A percentile compares a stretch with the other conserved stretches of the same genome.
Evolutionary conservation across 495 filamentous ascomycete species (phyloP).

Genomic region (Aspergillus homomorphus): DNA sequence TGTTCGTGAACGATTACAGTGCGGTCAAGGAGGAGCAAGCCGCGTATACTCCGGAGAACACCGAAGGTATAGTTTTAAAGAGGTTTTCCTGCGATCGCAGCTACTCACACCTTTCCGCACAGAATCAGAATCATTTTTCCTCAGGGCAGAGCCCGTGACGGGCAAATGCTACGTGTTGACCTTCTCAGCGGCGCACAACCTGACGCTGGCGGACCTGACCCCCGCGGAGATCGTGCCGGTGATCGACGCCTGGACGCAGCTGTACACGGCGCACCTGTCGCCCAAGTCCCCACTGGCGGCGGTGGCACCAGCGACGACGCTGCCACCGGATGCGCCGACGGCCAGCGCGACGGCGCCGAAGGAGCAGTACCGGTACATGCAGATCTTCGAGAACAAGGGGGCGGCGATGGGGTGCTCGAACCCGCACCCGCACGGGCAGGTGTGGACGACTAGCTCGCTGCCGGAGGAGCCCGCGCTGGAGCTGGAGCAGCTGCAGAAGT

Average conservation of each 20-base stretch:
- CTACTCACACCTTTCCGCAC: background rate
- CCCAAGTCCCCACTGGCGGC: constrained; percentile 63
- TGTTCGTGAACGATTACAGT: constrained; percentile 97
- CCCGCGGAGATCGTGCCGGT: constrained; percentile 68
- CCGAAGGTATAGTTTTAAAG: constrained; percentile 41
- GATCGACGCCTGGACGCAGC: constrained; percentile 80
- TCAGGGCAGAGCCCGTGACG: constrained; percentile 80
- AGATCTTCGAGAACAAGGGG: constrained; percentile 99
- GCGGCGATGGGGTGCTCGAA: constrained; percentile 98
- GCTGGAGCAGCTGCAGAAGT: constrained; percentile 70
- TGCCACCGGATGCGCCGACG: constrained; percentile 48
- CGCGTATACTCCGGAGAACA: constrained; percentile 54
- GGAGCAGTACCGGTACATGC: constrained; percentile 92
- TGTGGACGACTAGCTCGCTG: constrained; percentile 87
- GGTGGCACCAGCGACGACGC: constrained; percentile 42
- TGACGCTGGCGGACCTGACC: constrained; percentile 84
- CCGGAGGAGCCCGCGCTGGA: constrained; percentile 86
- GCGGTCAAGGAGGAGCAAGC: constrained; percentile 93
- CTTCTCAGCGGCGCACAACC: constrained; percentile 84
- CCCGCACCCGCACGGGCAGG: constrained; percentile 93
- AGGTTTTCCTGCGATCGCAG: background rate
- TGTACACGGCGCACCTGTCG: constrained; percentile 80
- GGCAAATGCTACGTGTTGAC: constrained; percentile 98
- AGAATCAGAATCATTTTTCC: constrained; percentile 75
- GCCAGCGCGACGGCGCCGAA: constrained; percentile 51